These are phyloP conservation scores for Agrocybe pediades DNA, from an alignment of 768 basidiomycete genomes.

Conservation along the genomic window DNA sequence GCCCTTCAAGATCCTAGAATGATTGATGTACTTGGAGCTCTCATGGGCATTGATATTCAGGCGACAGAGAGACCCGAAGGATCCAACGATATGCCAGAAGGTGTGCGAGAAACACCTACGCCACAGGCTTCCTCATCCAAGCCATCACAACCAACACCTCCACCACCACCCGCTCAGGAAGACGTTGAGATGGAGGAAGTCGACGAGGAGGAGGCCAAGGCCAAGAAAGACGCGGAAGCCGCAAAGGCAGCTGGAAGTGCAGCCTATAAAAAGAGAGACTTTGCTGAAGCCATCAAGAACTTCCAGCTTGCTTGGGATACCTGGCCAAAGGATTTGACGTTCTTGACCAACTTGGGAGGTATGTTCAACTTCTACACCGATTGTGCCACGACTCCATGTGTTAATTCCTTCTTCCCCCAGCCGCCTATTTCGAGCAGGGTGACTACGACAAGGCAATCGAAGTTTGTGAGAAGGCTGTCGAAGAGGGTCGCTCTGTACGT, in stretches of 20 bases:
- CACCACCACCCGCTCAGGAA: slow-evolving; percentile 46
- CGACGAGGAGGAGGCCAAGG: slow-evolving; percentile 69
- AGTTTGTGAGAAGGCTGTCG: slow-evolving; percentile 93
- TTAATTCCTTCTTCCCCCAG: slow-evolving; percentile 36
- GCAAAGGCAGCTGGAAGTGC: slow-evolving; percentile 79
- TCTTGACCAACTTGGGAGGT: slow-evolving; percentile 90
- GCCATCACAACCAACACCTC: slow-evolving; percentile 31
- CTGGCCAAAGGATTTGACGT: slow-evolving; percentile 93
- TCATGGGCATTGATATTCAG: slow-evolving; percentile 93
- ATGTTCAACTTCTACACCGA: slow-evolving; percentile 16
- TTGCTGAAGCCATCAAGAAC: slow-evolving; percentile 71
- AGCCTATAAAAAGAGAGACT: slow-evolving; percentile 85
- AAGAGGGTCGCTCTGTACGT: slow-evolving; percentile 82
- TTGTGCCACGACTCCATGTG: not conserved
- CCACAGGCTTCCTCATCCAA: slow-evolving; percentile 49
- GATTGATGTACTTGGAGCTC: slow-evolving; percentile 90
- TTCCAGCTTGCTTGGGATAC: slow-evolving; percentile 91
- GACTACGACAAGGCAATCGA: slow-evolving; percentile 91
- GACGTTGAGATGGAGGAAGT: slow-evolving; percentile 64
- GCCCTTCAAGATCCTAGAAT: slow-evolving; percentile 84
- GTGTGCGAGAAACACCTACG: slow-evolving; percentile 42
- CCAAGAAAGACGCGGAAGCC: slow-evolving; percentile 77
- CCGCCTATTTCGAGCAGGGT: slow-evolving; percentile 92
- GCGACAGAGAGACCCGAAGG: slow-evolving; percentile 85
- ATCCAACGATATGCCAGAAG: slow-evolving; percentile 76